Percentiles rank a stretch among this genome's conserved stretches.
Evolutionary conservation across 2,329 filamentous ascomycete genomes (phyloP).

Genomic region (Truncatella angustata): DNA sequence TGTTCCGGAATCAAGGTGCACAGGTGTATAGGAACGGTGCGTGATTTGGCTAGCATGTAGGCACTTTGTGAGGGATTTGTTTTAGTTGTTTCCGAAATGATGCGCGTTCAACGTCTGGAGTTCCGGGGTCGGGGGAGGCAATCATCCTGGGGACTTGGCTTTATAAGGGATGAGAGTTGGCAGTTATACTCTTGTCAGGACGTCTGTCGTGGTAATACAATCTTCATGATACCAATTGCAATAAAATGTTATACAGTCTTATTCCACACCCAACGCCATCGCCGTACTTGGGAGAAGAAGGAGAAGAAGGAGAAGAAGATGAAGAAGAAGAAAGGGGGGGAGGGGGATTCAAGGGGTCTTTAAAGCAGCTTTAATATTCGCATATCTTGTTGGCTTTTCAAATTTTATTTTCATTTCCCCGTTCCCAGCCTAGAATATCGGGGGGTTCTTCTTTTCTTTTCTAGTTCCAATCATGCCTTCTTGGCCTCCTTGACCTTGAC

Average conservation of each 20-base stretch:
- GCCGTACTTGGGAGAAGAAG: not conserved
- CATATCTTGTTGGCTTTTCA: not conserved
- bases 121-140: not conserved
- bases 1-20: constrained; percentile 73
- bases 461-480: not conserved
- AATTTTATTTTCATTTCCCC: not conserved
- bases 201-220: not conserved
- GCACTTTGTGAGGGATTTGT: too few species aligned
- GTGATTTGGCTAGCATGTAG: too few species aligned
- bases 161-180: not conserved
- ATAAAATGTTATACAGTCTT: not conserved
- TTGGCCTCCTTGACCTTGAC: constrained; percentile 56
- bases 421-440: not conserved
- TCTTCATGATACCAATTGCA: not conserved
- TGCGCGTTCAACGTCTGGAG: constrained; percentile 9
- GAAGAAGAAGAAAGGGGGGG: too few species aligned
- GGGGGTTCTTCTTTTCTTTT: not conserved
- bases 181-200: not conserved
- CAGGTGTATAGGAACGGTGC: constrained; percentile 74
- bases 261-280: not conserved
- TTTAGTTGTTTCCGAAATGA: constrained; percentile 8
- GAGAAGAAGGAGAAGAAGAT: not conserved
- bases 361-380: too few species aligned
- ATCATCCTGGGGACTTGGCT: not conserved
- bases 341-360: too few species aligned